Evolutionary conservation across 495 filamentous ascomycete genomes (phyloP).

Genomic region (Penicillium ochrochloron): DNA sequence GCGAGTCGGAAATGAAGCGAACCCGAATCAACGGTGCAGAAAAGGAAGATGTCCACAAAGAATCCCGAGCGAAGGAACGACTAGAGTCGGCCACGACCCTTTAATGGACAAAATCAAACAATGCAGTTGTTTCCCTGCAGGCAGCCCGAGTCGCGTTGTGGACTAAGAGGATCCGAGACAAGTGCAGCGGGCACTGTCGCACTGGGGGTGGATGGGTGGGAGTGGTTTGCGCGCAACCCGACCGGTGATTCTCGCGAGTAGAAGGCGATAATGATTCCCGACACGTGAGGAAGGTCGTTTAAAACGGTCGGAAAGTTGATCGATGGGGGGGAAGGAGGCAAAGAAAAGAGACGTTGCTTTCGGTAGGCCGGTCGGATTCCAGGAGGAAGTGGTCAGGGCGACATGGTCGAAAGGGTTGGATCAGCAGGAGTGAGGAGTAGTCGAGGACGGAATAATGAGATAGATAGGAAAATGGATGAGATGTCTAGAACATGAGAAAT

Average conservation of each 20-base stretch:
- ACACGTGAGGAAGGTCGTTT: constrained; percentile 4
- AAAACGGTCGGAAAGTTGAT: neutral
- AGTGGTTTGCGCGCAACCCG: constrained; percentile 3
- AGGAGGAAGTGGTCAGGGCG: constrained; percentile 22
- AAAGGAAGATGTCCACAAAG: constrained; percentile 11
- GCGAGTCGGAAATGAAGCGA: constrained; percentile 18
- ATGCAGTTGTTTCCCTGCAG: constrained; percentile 47
- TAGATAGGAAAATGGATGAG: constrained; percentile 7
- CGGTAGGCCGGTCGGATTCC: constrained; percentile 3
- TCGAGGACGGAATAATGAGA: neutral
- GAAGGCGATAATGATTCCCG: neutral
- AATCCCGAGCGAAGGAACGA: constrained; percentile 22
- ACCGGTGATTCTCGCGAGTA: neutral
- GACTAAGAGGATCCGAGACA: constrained; percentile 39
- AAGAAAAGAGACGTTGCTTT: constrained; percentile 12
- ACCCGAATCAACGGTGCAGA: constrained; percentile 17
- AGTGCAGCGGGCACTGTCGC: constrained; percentile 20
- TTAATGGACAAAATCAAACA: constrained; percentile 33
- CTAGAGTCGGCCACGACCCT: constrained; percentile 21
- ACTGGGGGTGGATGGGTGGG: constrained; percentile 7
- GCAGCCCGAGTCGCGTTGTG: constrained; percentile 33
- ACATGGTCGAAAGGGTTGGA: constrained; percentile 15
- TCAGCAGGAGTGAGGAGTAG: neutral
- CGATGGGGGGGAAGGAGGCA: neutral
- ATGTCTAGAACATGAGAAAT: constrained; percentile 13